Evolutionary conservation across 2,329 filamentous ascomycete species (phyloP).

Genomic region (Diaporthe citrichinensis): DNA sequence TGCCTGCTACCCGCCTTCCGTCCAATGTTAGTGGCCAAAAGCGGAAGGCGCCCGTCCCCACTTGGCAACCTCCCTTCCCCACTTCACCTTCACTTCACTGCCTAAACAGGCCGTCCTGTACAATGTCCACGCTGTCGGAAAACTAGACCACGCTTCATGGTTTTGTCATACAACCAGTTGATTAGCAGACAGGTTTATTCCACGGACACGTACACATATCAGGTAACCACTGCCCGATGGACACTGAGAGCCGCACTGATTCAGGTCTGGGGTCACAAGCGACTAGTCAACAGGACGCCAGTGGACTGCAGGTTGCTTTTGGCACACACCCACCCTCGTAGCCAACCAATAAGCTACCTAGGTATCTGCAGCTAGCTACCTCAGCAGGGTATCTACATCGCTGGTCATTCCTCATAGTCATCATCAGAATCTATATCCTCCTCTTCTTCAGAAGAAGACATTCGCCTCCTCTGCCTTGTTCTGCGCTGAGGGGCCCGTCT

Average conservation of each 20-base stretch:
- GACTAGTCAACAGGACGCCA: not conserved
- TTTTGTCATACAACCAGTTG: too few species aligned
- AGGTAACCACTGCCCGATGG: too few species aligned
- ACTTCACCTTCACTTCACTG: not conserved
- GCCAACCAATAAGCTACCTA: not conserved
- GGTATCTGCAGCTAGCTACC: not conserved
- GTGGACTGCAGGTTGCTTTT: not conserved
- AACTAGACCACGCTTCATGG: not conserved
- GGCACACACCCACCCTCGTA: not conserved
- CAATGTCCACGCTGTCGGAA: not conserved
- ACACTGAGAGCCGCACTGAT: not conserved
- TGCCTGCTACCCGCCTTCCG: not conserved
- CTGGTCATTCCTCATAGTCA: constrained; percentile 37
- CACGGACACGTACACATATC: too few species aligned
- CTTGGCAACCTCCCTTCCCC: not conserved
- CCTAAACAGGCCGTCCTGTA: not conserved
- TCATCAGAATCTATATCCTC: constrained; percentile 41
- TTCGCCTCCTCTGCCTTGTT: constrained; percentile 10
- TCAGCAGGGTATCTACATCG: not conserved
- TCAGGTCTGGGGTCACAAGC: not conserved
- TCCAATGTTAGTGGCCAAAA: not conserved
- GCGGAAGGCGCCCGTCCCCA: constrained; percentile 21
- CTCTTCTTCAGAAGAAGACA: constrained; percentile 44
- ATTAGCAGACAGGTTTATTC: too few species aligned
- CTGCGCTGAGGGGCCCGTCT: constrained; percentile 12